Evolutionary conservation across 1,139 yeast genomes (phyloP).

Genomic region (Yamadazyma atmosphaerica): DNA sequence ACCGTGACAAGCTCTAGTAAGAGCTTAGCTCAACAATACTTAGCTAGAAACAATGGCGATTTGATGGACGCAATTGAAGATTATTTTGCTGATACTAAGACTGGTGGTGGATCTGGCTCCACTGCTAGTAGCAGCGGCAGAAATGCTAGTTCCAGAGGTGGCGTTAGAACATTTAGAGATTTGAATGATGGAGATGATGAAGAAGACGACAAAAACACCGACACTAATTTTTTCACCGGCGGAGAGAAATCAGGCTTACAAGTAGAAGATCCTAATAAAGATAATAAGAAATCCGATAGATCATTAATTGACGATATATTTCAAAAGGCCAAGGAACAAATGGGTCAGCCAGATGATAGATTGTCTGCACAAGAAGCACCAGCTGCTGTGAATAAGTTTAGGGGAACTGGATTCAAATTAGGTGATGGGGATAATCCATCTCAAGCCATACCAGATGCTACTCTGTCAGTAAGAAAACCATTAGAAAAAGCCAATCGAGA

Average conservation of each 20-base stretch:
- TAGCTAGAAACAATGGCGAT: conserved; percentile 39
- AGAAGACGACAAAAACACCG: conserved; percentile 64
- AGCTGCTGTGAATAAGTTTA: conserved; percentile 30
- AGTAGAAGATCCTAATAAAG: conserved; percentile 84
- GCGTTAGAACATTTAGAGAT: conserved; percentile 51
- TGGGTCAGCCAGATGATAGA: conserved; percentile 45
- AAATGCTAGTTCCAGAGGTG: conserved; percentile 15
- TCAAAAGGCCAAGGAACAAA: conserved; percentile 46
- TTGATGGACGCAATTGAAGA: conserved; percentile 46
- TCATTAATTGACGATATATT: conserved; percentile 48
- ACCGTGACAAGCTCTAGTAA: conserved; percentile 38
- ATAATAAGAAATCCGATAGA: conserved; percentile 33
- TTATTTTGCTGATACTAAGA: conserved; percentile 27
- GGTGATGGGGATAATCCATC: conserved; percentile 63
- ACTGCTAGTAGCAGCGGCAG: background rate
- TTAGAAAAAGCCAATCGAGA: conserved; percentile 63
- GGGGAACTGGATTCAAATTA: conserved; percentile 78
- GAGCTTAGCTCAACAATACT: conserved; percentile 44
- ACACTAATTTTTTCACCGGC: conserved; percentile 84
- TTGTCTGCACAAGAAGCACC: conserved; percentile 30
- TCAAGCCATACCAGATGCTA: conserved; percentile 31
- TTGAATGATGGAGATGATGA: conserved; percentile 41
- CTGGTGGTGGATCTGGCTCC: conserved; percentile 2
- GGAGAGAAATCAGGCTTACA: conserved; percentile 94
- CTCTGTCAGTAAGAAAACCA: conserved; percentile 27